Evolutionary conservation across 495 filamentous ascomycete genomes (phyloP).

Genomic region (Pyrenula massariospora): DNA sequence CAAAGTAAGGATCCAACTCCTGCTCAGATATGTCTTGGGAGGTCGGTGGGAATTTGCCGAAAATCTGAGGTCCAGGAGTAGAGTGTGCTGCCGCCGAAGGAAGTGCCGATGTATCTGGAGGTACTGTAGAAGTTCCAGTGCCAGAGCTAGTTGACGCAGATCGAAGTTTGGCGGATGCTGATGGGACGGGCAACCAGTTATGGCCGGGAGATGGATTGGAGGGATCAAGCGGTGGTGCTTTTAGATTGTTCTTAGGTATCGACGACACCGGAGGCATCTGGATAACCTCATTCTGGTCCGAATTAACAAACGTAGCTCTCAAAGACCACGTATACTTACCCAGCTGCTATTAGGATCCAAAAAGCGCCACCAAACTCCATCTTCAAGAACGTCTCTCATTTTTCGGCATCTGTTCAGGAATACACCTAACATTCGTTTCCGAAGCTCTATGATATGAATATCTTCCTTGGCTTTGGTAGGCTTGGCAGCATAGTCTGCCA

Average conservation of each 20-base stretch:
- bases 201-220: constrained; percentile 86
- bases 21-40: constrained; percentile 66
- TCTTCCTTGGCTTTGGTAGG: constrained; percentile 97
- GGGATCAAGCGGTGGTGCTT: constrained; percentile 84
- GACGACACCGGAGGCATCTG: constrained; percentile 80
- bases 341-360: constrained; percentile 97
- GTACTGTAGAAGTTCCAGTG: constrained; percentile 41
- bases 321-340: constrained; percentile 40
- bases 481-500: constrained; percentile 96
- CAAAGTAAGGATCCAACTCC: constrained; percentile 91
- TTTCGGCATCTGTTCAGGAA: constrained; percentile 85
- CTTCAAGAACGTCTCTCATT: constrained; percentile 88
- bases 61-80: constrained; percentile 49
- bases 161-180: constrained; percentile 75
- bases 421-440: constrained; percentile 90
- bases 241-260: constrained; percentile 86
- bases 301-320: constrained; percentile 2
- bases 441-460: constrained; percentile 84
- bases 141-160: constrained; percentile 33
- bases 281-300: constrained; percentile 70
- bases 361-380: constrained; percentile 96
- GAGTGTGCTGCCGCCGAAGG: constrained; percentile 45
- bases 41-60: constrained; percentile 74
- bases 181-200: constrained; percentile 74
- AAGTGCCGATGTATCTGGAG: constrained; percentile 25